Evolutionary conservation across 345 rosid species (phyloP).

Genomic region (Heritiera fomes): DNA sequence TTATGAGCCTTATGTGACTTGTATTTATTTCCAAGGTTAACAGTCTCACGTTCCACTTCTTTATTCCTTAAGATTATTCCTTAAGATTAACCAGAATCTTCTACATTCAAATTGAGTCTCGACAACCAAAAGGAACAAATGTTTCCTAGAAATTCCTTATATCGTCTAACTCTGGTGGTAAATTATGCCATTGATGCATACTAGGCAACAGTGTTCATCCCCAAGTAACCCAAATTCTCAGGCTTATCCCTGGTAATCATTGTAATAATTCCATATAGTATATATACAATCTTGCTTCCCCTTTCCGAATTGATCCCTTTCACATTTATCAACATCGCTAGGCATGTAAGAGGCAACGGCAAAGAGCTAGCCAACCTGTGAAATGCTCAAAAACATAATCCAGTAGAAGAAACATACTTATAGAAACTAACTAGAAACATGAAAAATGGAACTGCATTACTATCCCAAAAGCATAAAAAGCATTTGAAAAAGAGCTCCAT

Average conservation of each 20-base stretch:
- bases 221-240: not conserved
- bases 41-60: not conserved
- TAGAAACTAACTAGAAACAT: not conserved
- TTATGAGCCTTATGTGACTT: not conserved
- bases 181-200: not conserved
- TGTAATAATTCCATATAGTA: not conserved
- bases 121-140: not conserved
- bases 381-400: not conserved
- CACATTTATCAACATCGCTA: not conserved
- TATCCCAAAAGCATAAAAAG: not conserved
- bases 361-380: slow-evolving; percentile 6
- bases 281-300: not conserved
- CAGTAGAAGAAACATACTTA: not conserved
- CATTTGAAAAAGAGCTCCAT: not conserved
- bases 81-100: not conserved
- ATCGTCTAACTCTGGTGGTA: not conserved
- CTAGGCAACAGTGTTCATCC: not conserved
- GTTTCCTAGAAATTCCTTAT: not conserved
- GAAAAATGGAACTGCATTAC: not conserved
- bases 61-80: not conserved
- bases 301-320: not conserved
- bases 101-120: not conserved
- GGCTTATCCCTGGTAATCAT: not conserved
- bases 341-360: not conserved
- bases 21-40: not conserved